Evolutionary conservation across 768 basidiomycete species (phyloP), one percentile per base, ranked within the genome.

Genomic region (Phaeotremella fagi): DNA sequence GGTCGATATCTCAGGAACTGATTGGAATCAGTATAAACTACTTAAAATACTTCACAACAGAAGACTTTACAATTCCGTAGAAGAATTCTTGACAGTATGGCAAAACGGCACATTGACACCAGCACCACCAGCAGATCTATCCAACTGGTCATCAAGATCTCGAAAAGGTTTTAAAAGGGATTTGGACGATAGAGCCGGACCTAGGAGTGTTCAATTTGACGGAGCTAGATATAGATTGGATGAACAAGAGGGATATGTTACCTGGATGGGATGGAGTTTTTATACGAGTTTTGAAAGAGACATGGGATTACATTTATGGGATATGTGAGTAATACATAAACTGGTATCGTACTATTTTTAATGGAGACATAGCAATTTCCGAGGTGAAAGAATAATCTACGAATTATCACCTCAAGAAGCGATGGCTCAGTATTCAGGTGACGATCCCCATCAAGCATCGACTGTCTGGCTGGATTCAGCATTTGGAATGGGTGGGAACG

Each of bases 331-430:
- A n/a, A n/a, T n/a, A n/a, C n/a, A n/a, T n/a, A n/a, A n/a, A n/a
- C n/a, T n/a, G n/a, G n/a, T n/a, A n/a, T n/a, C n/a, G n/a, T n/a
- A n/a, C n/a, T n/a, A n/a, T n/a, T n/a, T n/a, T n/a, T n/a, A n/a
- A 50, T 35, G 52, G 24, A 38, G 49, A n/a, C 22, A 38, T 22
- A 77, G 84, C 44, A 75, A 78, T 3, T 82, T 85, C 75, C 72
- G 76, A 33, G 78, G 78, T 12, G 83, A 83, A 63, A 70, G 84
- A 29, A 80, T 85, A 37, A 78, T 84, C 36, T 85, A 85, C 58
- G 81, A 83, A 74, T 77, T 84, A 6, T 74, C 76, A 2, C 82
- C 83, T 7, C 83, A 84, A 63, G 84, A 85, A 61, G 83, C 83
- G 0, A 70, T 72, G 57, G 64, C 68, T 0, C 70, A 72, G 45